These are phyloP conservation scores for Tolypocladium paradoxum DNA, from an alignment of 2,329 filamentous ascomycete genomes.

Conservation along the genomic window DNA sequence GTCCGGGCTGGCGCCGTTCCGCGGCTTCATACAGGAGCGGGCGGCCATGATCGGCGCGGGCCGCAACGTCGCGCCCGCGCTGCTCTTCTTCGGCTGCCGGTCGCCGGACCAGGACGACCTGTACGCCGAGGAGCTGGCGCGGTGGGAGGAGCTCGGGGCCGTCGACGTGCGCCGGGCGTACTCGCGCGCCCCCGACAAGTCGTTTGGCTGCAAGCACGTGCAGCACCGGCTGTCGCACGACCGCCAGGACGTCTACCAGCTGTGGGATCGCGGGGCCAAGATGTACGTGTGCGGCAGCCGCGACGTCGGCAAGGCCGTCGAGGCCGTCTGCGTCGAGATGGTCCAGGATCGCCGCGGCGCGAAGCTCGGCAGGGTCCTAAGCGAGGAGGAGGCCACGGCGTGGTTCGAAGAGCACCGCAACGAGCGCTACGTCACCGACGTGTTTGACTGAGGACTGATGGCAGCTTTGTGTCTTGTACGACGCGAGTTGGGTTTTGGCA, in stretches of 20 bases:
- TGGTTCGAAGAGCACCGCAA: constrained; percentile 42
- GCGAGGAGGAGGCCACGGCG: constrained; percentile 27
- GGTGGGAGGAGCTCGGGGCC: constrained; percentile 49
- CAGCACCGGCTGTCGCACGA: constrained; percentile 31
- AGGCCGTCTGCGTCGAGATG: constrained; percentile 25
- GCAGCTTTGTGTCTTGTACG: not conserved
- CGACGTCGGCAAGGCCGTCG: constrained; percentile 36
- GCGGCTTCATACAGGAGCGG: constrained; percentile 52
- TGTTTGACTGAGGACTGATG: constrained; percentile 37
- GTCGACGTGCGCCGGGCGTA: constrained; percentile 51
- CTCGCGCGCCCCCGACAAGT: constrained; percentile 31
- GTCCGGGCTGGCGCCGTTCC: constrained; percentile 51
- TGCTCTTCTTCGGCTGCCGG: constrained; percentile 58
- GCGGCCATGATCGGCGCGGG: constrained; percentile 39
- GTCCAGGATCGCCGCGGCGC: constrained; percentile 19
- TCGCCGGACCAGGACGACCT: constrained; percentile 43
- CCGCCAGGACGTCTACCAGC: constrained; percentile 20
- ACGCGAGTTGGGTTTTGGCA: not conserved
- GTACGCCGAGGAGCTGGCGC: constrained; percentile 46
- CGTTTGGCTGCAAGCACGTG: constrained; percentile 37
- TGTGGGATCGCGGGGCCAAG: constrained; percentile 36
- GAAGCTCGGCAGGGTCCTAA: constrained; percentile 12
- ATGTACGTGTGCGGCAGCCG: constrained; percentile 56
- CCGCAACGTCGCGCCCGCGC: constrained; percentile 42
- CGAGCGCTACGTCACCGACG: constrained; percentile 47